These are phyloP conservation scores for Colletotrichum melonis DNA, from an alignment of 2,329 filamentous ascomycete genomes.

Conservation along the genomic window DNA sequence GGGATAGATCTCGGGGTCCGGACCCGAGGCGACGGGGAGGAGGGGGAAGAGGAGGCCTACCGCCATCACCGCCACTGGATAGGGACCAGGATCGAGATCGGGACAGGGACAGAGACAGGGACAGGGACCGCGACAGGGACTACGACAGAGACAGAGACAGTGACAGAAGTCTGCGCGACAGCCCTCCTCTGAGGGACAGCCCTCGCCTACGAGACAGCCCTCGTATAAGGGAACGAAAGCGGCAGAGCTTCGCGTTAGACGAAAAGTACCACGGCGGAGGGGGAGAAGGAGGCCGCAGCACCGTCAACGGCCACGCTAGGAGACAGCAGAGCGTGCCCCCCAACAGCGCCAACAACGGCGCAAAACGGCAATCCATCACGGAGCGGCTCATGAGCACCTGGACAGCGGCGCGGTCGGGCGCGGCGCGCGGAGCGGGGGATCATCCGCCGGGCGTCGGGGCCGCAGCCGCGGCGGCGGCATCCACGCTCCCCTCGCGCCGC, in stretches of 20 bases:
- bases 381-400: conserved; percentile 48
- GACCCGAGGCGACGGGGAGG: conserved; percentile 23
- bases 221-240: conserved; percentile 36
- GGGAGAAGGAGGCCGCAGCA: not conserved
- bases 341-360: conserved; percentile 16
- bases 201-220: conserved; percentile 34
- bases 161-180: conserved; percentile 30
- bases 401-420: conserved; percentile 14
- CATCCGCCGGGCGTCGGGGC: too few species aligned
- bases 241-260: conserved; percentile 35
- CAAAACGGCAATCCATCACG: conserved; percentile 51
- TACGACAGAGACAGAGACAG: conserved; percentile 38
- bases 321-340: conserved; percentile 19
- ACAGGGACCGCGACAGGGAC: conserved; percentile 14
- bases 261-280: conserved; percentile 13
- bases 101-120: conserved; percentile 32
- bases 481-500: conserved; percentile 28
- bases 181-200: conserved; percentile 39
- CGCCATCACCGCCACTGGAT: not conserved
- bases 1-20: conserved; percentile 15
- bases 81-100: conserved; percentile 26
- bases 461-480: conserved; percentile 4
- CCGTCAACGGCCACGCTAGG: conserved; percentile 16
- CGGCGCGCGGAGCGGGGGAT: too few species aligned
- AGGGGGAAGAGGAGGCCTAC: not conserved